Conservation (phyloP, 192 early-diverging fungal genomes). For the Linnemannia exigua region DNA sequence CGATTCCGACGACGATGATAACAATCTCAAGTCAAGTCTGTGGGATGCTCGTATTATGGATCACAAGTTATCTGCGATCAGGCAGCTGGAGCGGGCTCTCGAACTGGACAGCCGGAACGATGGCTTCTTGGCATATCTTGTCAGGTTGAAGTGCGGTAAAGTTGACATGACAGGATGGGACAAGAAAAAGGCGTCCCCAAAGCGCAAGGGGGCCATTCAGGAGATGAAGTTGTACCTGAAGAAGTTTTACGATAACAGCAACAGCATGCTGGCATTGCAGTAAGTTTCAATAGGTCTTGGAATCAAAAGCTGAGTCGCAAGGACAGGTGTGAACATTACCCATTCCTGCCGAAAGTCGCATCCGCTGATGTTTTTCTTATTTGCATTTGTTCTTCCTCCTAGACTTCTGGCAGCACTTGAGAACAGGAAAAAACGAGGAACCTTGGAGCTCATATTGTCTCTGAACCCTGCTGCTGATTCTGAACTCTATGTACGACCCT, state of each 20-base stretch:
- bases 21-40: background rate
- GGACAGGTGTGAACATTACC: background rate
- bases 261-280: conserved; percentile 25
- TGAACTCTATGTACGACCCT: conserved; percentile 30
- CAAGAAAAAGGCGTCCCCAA: background rate
- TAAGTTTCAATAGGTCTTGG: conserved; percentile 10
- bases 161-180: conserved; percentile 14
- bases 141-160: conserved; percentile 28
- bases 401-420: conserved; percentile 41
- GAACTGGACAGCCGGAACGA: conserved; percentile 25
- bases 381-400: background rate
- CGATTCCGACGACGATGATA: conserved; percentile 1
- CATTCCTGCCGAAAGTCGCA: background rate
- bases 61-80: conserved; percentile 10
- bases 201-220: conserved; percentile 12
- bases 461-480: conserved; percentile 44
- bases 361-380: background rate
- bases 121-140: conserved; percentile 35
- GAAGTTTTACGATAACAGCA: conserved; percentile 21
- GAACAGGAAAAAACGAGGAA: conserved; percentile 15
- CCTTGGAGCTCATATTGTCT: conserved; percentile 26
- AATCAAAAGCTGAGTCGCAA: background rate
- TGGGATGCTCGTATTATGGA: background rate
- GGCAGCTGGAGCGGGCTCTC: conserved; percentile 24
- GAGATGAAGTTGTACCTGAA: conserved; percentile 28